Percentiles rank a stretch among this genome's conserved stretches.
Conservation (phyloP, 164 flowering plant genomes). For the Nymphaea thermarum region DNA sequence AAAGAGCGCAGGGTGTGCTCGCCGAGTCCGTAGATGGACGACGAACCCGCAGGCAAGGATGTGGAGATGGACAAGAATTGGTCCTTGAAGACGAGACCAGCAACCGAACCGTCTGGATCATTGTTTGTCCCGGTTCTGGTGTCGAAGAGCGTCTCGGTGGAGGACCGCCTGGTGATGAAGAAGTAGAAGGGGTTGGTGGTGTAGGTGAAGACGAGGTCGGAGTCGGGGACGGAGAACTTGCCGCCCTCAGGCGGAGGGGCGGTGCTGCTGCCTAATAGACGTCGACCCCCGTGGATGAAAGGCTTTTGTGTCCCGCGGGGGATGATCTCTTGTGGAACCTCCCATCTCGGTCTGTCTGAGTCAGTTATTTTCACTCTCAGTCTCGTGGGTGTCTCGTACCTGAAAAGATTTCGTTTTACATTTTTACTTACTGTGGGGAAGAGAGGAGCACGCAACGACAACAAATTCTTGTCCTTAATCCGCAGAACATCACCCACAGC, state of each 20-base stretch:
- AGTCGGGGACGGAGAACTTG: constrained; percentile 7
- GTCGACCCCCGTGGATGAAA: too few species aligned
- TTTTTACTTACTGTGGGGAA: background rate
- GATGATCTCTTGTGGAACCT: constrained; percentile 41
- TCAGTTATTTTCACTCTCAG: constrained; percentile 49
- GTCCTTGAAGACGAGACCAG: constrained; percentile 59
- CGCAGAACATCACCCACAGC: too few species aligned
- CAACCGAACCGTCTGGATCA: constrained; percentile 7
- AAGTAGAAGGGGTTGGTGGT: constrained; percentile 9
- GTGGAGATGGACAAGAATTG: constrained; percentile 66
- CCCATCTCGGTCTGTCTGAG: constrained; percentile 46
- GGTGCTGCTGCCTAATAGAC: too few species aligned
- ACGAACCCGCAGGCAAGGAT: constrained; percentile 29
- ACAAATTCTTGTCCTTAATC: too few species aligned
- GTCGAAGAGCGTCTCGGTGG: constrained; percentile 20
- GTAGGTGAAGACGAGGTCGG: constrained; percentile 22
- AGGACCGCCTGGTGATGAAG: constrained; percentile 14
- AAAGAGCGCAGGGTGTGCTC: constrained; percentile 73
- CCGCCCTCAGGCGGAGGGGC: constrained; percentile 3
- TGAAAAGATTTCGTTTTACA: constrained; percentile 9
- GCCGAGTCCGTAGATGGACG: constrained; percentile 59
- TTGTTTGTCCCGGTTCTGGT: constrained; percentile 11
- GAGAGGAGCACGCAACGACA: too few species aligned
- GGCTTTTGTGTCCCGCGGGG: constrained; percentile 17
- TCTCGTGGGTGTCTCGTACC: constrained; percentile 45